Conservation (phyloP, 306 rosid genomes). For the Quercus berberidifolia region DNA sequence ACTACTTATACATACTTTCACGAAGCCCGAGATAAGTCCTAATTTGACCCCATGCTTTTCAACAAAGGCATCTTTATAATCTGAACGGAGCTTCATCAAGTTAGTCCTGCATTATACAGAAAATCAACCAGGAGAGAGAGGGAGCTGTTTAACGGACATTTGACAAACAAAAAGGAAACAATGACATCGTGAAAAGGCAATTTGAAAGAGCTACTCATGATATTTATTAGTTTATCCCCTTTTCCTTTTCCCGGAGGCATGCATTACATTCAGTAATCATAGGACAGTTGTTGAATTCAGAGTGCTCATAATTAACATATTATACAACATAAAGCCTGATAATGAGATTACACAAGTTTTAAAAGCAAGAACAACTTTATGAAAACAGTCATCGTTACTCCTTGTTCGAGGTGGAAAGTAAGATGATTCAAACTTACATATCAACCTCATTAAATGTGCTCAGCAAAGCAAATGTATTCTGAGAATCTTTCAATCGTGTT, state of each 20-base stretch:
- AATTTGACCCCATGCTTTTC: conserved; percentile 81
- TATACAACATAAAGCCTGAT: not conserved
- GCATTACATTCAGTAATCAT: not conserved
- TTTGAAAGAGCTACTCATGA: not conserved
- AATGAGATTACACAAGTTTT: not conserved
- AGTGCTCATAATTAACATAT: not conserved
- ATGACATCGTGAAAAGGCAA: not conserved
- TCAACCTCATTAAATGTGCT: conserved; percentile 87
- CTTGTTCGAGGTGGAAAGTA: conserved; percentile 1
- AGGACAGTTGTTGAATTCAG: not conserved
- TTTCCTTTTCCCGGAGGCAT: not conserved
- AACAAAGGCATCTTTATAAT: conserved; percentile 78
- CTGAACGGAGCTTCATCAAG: conserved; percentile 89
- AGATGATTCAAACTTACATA: conserved; percentile 45
- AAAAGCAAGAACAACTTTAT: not conserved
- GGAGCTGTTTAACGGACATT: not conserved
- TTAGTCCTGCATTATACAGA: conserved; percentile 58
- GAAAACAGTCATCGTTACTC: not conserved
- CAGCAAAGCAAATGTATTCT: conserved; percentile 79
- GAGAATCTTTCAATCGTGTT: conserved; percentile 76
- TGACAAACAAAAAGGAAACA: not conserved
- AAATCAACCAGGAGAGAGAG: conserved; percentile 23
- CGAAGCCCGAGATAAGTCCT: conserved; percentile 86
- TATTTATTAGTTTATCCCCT: not conserved
- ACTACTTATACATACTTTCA: conserved; percentile 47